Base-by-base conservation (phyloP, 345 rosid species). In the Eucalyptus lansdowneana region DNA sequence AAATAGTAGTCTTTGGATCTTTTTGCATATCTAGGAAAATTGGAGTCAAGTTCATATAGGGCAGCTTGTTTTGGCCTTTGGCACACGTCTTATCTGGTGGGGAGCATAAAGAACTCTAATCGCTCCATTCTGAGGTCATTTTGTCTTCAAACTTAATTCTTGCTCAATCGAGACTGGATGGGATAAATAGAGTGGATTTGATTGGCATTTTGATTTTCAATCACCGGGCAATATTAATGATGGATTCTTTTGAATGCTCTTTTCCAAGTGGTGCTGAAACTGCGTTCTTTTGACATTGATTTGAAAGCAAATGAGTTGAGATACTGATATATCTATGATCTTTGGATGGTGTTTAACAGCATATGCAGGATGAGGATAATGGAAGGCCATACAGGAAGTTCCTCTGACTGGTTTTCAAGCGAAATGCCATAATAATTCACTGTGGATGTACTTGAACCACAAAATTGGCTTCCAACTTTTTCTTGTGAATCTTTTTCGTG, bases 351-450 rank as follows among this genome's bases (percentile, higher is more conserved):
- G 62, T 50, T 49, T 91, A 60, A 90, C 97, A 95, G 99, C 96
- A 95, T 88, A 94, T 97, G 99, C 99, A 97, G 94, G 99, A 96
- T 91, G 99, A 95, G 91, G 97, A 97, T 90, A 94, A 95, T 29
- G 97, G 99, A 90, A 95, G 97, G 92, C 99, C 99, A 19, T 94
- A 94, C 89, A 92, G 97, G 92, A 97, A 96, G 93, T 96, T 97
- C 91, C 90, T 96, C 24, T 96, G 94, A 96, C 91, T 87, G 86
- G 54, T 62, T 87, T 17, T 42, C 37, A 49, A 31, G 67, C 19
- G 65, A 58, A 37, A 88, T 86, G 87, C 19, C 12, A 50, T 76
- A 76, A 76, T 76, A 76, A 76, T 81, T 53, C 90, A 90, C 87
- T 60, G 50, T 87, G 88, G 60, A 87, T 87, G 88, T 87, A 87